Base-by-base conservation (phyloP, 805 yeast species). In the Wilhelminamyces savonicus region DNA sequence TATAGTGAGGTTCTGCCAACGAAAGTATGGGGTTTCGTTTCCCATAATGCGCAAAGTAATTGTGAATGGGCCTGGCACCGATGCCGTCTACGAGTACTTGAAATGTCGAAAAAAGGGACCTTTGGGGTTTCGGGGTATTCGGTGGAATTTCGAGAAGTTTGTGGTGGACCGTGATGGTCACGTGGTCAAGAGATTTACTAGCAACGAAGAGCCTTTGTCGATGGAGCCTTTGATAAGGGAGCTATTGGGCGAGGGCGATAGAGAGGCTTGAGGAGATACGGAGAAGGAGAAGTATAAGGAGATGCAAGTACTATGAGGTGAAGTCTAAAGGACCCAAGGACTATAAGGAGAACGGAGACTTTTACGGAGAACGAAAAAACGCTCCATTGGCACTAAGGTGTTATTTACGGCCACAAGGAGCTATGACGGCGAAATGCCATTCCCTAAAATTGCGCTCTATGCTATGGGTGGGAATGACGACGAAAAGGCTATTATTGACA, bases 61-160 rank as follows among this genome's bases (percentile, higher is more conserved):
- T 1, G 67, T 65, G 13, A 65, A 65, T 34, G 71, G 70, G 3
- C 46, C 41, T 11, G 31, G 40, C 7, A 54, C 52, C 16, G 41
- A 46, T 25, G 50, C 53, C 7, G 41, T 65, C 10, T 65, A 48
- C 29, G 31, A 38, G 4, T 56, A 35, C 32, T 42, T 65, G 23
- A 65, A 64, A 34, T 25, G 16, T 4, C 24, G 45, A 21, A 37
- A 44, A 26, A 28, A 45, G 5, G 65, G 60, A 4, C 31, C 40
- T 3, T 37, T 64, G 13, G 71, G 70, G 3, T 61, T 64, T 28
- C 43, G 41, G 18, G 66, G 69, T 3, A 73, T 82, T 41, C 69
- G 76, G 52, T 82, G 92, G 92, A 82, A 82, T 59, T 82, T 82
- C 49, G 88, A 81, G 52, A 82, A 82, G 62, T 82, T 82, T 54